Percentiles rank a stretch among this genome's conserved stretches.
Evolutionary conservation across 2,329 filamentous ascomycete genomes (phyloP).

Genomic region (Exserohilum rostratum): DNA sequence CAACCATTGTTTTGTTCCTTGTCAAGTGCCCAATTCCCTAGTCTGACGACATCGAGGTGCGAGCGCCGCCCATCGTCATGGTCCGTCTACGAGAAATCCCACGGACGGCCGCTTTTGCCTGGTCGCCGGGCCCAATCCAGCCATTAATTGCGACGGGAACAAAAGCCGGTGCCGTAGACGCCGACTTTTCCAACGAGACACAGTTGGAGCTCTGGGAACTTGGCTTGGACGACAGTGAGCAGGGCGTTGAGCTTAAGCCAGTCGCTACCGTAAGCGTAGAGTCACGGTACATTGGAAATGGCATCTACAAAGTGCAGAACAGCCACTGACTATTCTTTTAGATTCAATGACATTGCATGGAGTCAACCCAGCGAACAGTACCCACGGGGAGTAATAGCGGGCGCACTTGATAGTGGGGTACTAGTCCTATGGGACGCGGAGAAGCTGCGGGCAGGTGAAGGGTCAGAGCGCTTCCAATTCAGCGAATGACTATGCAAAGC

Average conservation of each 20-base stretch:
- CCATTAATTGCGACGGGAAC: constrained; percentile 93
- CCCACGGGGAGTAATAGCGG: constrained; percentile 88
- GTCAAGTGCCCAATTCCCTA: constrained; percentile 25
- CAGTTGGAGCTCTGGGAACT: constrained; percentile 97
- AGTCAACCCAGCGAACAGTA: constrained; percentile 78
- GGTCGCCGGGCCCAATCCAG: constrained; percentile 80
- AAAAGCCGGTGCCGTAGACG: constrained; percentile 91
- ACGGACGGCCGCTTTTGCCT: constrained; percentile 95
- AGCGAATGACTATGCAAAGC: constrained; percentile 54
- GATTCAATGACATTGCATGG: constrained; percentile 98
- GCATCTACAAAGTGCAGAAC: not conserved
- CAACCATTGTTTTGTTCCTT: constrained; percentile 25
- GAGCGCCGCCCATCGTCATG: constrained; percentile 64
- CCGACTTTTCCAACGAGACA: constrained; percentile 96
- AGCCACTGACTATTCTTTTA: constrained; percentile 50
- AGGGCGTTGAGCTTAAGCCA: constrained; percentile 83
- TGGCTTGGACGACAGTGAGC: constrained; percentile 75
- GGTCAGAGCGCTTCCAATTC: constrained; percentile 47
- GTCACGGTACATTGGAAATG: constrained; percentile 69
- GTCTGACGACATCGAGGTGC: constrained; percentile 39
- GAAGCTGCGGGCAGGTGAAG: constrained; percentile 62
- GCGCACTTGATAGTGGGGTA: constrained; percentile 91
- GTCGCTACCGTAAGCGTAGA: constrained; percentile 84
- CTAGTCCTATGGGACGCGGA: constrained; percentile 93
- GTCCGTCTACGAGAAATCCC: constrained; percentile 96